Base-by-base conservation (phyloP, 306 rosid species). In the Fagus crenata region DNA sequence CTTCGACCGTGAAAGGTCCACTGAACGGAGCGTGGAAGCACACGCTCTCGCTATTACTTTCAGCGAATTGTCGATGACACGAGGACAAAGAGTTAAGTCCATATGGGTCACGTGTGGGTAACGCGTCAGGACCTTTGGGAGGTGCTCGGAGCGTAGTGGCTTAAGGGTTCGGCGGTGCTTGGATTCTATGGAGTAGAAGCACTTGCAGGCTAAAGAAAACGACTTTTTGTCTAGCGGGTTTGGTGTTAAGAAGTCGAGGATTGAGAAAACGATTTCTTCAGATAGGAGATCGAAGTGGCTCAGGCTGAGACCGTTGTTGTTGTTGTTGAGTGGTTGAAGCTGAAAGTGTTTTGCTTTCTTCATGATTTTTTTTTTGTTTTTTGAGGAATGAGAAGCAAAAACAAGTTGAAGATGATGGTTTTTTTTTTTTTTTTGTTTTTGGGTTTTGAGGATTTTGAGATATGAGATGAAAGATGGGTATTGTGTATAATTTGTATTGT, bases 51-150 rank as follows among this genome's bases (percentile, higher is more conserved):
- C 82, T 22, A 92, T 15, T 0, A 67, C 11, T 37, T 67, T 12
- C 15, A 95, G 89, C 5, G 87, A 69, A 0, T 12, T 2, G 65
- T 95, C 96, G 0, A 79, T 37, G 75, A 95, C 83, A 53, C 92
- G 86, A 46, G 96, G 89, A 61, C 96, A 91, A 6, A 91, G 90
- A 2, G 97, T 82, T 78, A 95, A 91, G 80, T 95, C 92, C 72
- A 89, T 53, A 9, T 72, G 81, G 40, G 78, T 28, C 1, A 86
- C 80, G 14, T 53, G 49, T 0, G 89, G 78, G 83, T 88, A 95
- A 17, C 99, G 86, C 1, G 74, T 67, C 7, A 89, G 82, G 7
- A 89, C 39, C 1, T 78, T 31, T 4, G 92, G 89, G 68, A 94
- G 83, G 63, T 79, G 86, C 31, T 91, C 91, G 35, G 90, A 69